Evolutionary conservation across 2,329 filamentous ascomycete species (phyloP).

Genomic region (Aspergillus ruber): DNA sequence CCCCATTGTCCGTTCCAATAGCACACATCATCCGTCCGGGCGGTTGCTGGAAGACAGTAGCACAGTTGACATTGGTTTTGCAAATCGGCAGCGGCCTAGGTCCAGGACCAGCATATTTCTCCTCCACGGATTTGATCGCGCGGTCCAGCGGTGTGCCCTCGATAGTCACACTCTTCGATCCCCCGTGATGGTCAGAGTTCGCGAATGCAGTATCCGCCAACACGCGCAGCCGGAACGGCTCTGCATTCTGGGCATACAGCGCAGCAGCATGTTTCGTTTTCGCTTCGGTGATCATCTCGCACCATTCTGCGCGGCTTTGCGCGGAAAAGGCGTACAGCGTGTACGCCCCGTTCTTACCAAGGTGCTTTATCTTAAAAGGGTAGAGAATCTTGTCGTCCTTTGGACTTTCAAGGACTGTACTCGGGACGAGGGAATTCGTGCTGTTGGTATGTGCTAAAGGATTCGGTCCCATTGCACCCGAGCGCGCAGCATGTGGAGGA

Average conservation of each 20-base stretch:
- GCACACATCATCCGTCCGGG: slow-evolving; percentile 83
- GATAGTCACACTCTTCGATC: slow-evolving; percentile 68
- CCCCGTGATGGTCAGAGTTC: slow-evolving; percentile 41
- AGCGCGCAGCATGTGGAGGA: slow-evolving; percentile 45
- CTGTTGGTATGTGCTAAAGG: slow-evolving; percentile 59
- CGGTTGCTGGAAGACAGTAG: slow-evolving; percentile 75
- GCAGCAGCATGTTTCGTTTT: slow-evolving; percentile 90
- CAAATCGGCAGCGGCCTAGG: slow-evolving; percentile 69
- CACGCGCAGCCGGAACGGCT: slow-evolving; percentile 86
- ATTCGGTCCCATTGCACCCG: slow-evolving; percentile 6
- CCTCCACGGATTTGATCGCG: slow-evolving; percentile 82
- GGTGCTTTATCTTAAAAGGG: slow-evolving; percentile 91
- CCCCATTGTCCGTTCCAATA: slow-evolving; percentile 89
- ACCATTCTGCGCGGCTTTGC: slow-evolving; percentile 78
- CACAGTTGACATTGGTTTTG: slow-evolving; percentile 82
- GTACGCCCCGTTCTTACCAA: slow-evolving; percentile 81
- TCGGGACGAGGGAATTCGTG: slow-evolving; percentile 52
- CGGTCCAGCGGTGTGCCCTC: slow-evolving; percentile 86
- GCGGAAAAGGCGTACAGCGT: slow-evolving; percentile 77
- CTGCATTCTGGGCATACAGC: slow-evolving; percentile 83
- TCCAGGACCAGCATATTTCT: slow-evolving; percentile 58
- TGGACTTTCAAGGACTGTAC: slow-evolving; percentile 46
- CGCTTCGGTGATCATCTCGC: slow-evolving; percentile 84
- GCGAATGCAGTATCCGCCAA: slow-evolving; percentile 84
- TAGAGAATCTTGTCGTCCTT: slow-evolving; percentile 81